phyloP scores from a whole-genome alignment of 2,329 filamentous ascomycete species.

The Colletotrichum magnum region DNA sequence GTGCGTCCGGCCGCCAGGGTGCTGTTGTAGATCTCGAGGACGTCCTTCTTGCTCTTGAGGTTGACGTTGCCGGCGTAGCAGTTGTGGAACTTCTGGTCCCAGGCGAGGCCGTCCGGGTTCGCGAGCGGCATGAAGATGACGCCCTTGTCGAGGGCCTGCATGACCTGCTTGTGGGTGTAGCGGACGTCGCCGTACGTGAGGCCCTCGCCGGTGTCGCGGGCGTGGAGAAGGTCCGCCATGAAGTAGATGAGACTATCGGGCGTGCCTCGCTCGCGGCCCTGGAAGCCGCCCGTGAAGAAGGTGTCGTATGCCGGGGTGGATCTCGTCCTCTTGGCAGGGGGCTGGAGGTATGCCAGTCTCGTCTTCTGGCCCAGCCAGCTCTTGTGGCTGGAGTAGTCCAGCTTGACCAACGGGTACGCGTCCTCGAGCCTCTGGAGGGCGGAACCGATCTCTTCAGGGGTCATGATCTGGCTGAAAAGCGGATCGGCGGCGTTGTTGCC shows the following conservation, averaged over 20 bases:
- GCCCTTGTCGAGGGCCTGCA: constrained; percentile 63
- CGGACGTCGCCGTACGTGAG: constrained; percentile 65
- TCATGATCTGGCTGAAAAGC: constrained; percentile 60
- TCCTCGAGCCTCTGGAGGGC: constrained; percentile 58
- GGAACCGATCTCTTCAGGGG: constrained; percentile 58
- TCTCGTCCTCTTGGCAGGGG: not conserved
- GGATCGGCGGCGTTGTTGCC: constrained; percentile 45
- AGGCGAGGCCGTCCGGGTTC: constrained; percentile 67
- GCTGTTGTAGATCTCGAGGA: not conserved
- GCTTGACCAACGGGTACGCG: constrained; percentile 52
- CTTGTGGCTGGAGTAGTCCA: constrained; percentile 57
- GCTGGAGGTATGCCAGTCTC: constrained; percentile 55
- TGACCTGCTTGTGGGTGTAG: constrained; percentile 66
- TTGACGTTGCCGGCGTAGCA: constrained; percentile 72
- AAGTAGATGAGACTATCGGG: constrained; percentile 71
- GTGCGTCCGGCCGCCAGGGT: not conserved
- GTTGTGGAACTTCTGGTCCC: constrained; percentile 63
- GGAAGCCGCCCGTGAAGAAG: constrained; percentile 67
- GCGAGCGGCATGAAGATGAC: constrained; percentile 65
- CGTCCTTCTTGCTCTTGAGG: constrained; percentile 45
- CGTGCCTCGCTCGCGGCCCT: constrained; percentile 70
- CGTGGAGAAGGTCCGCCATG: constrained; percentile 69
- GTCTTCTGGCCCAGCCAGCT: constrained; percentile 58
- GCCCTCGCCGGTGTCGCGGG: constrained; percentile 62
- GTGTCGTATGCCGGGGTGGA: not conserved